phyloP scores from a whole-genome alignment of 192 early-diverging fungal genomes.

The Entrophospora sp. region DNA sequence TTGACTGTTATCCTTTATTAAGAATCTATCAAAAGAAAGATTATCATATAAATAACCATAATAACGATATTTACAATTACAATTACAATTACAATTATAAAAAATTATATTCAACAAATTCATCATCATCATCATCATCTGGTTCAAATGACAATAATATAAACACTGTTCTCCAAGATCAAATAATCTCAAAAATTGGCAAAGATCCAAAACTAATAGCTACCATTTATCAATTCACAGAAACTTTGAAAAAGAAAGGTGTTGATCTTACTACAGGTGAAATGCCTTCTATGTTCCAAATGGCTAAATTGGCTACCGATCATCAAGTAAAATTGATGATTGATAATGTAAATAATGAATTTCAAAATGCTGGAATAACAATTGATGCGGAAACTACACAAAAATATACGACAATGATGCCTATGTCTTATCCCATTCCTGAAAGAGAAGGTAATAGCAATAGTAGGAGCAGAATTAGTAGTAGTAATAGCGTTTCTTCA shows the following conservation, averaged over 20 bases:
- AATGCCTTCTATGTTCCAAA: conserved; percentile 6
- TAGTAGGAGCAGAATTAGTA: too few relatives aligned
- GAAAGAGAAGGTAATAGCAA: too few relatives aligned
- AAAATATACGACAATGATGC: conserved; percentile 6
- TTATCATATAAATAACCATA: too few relatives aligned
- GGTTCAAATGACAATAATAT: conserved; percentile 6
- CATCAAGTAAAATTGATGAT: neutral
- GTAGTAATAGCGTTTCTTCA: too few relatives aligned
- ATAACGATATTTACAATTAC: too few relatives aligned
- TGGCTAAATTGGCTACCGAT: neutral
- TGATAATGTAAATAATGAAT: neutral
- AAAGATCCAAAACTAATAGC: neutral
- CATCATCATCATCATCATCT: too few relatives aligned
- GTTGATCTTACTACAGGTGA: neutral
- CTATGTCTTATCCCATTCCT: too few relatives aligned
- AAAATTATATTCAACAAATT: too few relatives aligned
- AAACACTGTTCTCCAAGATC: neutral
- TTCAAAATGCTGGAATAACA: neutral
- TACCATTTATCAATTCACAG: neutral
- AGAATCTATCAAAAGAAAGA: too few relatives aligned
- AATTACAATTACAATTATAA: too few relatives aligned
- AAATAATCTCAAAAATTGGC: neutral
- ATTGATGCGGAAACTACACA: neutral
- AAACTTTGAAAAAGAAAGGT: neutral
- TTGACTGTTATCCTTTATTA: too few relatives aligned